Conservation (phyloP, 805 yeast genomes). For the Sugiyamaella marilandica region DNA sequence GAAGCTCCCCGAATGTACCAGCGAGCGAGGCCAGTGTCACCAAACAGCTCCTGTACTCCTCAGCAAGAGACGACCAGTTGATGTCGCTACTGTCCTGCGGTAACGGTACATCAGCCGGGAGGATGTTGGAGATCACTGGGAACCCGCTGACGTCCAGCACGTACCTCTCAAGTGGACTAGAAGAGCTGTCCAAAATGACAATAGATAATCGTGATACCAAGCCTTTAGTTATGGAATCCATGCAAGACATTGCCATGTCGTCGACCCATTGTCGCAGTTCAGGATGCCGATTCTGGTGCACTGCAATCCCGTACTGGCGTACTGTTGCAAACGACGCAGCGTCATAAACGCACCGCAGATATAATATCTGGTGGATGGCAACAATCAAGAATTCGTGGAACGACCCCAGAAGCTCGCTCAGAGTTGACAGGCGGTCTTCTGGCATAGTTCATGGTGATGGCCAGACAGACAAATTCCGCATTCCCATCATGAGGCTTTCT, state of each 20-base stretch:
- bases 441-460: background rate
- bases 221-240: slow-evolving; percentile 24
- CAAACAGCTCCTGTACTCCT: slow-evolving; percentile 28
- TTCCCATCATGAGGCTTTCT: background rate
- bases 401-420: slow-evolving; percentile 22
- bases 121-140: slow-evolving; percentile 19
- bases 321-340: slow-evolving; percentile 42
- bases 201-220: slow-evolving; percentile 35
- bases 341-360: slow-evolving; percentile 51
- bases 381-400: slow-evolving; percentile 48
- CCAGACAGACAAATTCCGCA: background rate
- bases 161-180: slow-evolving; percentile 37
- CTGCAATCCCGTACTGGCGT: slow-evolving; percentile 41
- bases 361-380: slow-evolving; percentile 52
- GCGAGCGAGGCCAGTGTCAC: slow-evolving; percentile 18
- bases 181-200: slow-evolving; percentile 22
- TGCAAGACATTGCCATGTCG: slow-evolving; percentile 32
- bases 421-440: background rate
- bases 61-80: slow-evolving; percentile 21
- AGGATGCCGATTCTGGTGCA: slow-evolving; percentile 44
- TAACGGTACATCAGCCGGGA: slow-evolving; percentile 16
- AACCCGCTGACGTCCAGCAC: slow-evolving; percentile 33
- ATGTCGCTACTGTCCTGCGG: slow-evolving; percentile 20
- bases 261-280: slow-evolving; percentile 43
- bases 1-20: slow-evolving; percentile 20